Base-by-base conservation (phyloP, 2,329 filamentous ascomycete genomes). In the Bertia moriformis region DNA sequence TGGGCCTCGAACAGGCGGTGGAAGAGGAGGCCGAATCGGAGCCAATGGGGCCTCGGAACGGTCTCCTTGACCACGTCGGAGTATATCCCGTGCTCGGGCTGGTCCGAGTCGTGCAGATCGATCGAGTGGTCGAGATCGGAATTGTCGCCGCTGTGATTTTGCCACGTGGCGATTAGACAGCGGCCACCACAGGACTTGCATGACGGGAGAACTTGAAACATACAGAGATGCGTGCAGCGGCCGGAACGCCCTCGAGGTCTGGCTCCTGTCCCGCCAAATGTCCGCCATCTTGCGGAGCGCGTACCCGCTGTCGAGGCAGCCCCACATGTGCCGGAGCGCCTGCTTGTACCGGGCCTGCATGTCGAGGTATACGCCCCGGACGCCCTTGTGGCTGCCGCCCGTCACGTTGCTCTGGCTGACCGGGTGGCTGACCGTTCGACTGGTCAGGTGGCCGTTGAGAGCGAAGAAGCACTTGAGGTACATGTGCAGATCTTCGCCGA, bases 401-500 rank as follows among this genome's bases (percentile, higher is more conserved):
- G 72, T 73, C 38, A 83, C 75, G 48, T 84, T 83, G 57, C 69
- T 82, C 53, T 83, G 79, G 57, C 78, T 83, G 42, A 82, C 77
- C 2, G 80, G 78, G 43, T 74, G 78, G 47, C 78, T 61, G 19
- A 85, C 66, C 3, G 78, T 73, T 38, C 70, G 67, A 37, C 71
- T 70, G 12, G 74, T 75, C 40, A 84, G 52, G 51, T 83, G 75
- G 3, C 80, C 80, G 44, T 79, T 80, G 14, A 83, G 67, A 1
- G 78, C 75, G 46, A 84, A 84, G 60, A 84, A 84, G 54, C 78
- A 83, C 62, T 84, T 84, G 44, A 84, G 65, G 51, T 81, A 81
- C 80, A 84, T 84, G 60, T 85, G 80, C 50, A 84, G 57, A 50
- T 84, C 80, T 56, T 85, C 80, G 33, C 80, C 80, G 46, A 85